Conservation (phyloP, 2,329 filamentous ascomycete genomes). For the Cercospora sp. region DNA sequence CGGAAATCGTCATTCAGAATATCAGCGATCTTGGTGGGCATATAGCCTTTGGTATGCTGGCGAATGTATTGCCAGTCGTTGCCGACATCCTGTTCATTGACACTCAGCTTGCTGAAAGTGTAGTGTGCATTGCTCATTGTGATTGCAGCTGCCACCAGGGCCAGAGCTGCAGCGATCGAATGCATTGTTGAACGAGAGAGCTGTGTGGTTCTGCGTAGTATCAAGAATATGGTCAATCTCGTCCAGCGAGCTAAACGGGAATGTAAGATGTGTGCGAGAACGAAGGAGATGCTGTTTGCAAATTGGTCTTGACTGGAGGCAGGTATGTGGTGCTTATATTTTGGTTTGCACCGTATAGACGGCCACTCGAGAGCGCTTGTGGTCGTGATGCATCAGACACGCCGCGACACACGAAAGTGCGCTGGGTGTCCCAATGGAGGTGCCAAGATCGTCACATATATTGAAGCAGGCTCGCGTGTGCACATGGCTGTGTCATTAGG, state of each 20-base stretch:
- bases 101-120: conserved; percentile 25
- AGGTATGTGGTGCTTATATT: background rate
- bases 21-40: conserved; percentile 21
- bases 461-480: background rate
- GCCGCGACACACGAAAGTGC: background rate
- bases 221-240: background rate
- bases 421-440: background rate
- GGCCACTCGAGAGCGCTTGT: background rate
- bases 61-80: conserved; percentile 26
- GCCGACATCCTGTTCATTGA: conserved; percentile 19
- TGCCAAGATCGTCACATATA: background rate
- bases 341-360: background rate
- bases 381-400: background rate
- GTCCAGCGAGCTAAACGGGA: background rate
- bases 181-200: background rate
- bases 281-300: background rate
- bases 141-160: background rate
- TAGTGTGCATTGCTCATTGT: conserved; percentile 19
- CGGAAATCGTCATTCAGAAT: conserved; percentile 16
- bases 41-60: conserved; percentile 22
- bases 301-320: background rate
- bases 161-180: background rate
- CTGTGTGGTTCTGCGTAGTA: background rate
- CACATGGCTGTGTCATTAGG: background rate
- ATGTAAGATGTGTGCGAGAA: background rate